These are phyloP conservation scores for Euclidium syriacum DNA, from an alignment of 345 rosid species.

Conservation along the genomic window DNA sequence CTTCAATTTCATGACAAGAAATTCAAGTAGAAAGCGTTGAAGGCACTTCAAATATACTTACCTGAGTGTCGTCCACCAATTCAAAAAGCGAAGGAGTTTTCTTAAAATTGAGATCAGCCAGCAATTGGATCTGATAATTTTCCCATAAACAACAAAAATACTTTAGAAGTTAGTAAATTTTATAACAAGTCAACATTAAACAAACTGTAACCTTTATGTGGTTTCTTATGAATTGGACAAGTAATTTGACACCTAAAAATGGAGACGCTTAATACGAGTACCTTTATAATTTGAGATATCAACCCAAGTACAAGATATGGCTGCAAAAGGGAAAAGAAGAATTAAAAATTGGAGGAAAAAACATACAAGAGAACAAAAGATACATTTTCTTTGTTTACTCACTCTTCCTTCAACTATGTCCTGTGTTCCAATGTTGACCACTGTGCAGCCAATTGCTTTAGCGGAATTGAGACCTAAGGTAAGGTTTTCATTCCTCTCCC, in stretches of 20 bases:
- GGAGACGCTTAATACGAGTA: slow-evolving; percentile 28
- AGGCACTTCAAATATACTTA: slow-evolving; percentile 18
- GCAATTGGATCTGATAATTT: slow-evolving; percentile 72
- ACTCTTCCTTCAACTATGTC: slow-evolving; percentile 96
- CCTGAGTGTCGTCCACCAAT: slow-evolving; percentile 80
- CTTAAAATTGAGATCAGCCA: slow-evolving; percentile 90
- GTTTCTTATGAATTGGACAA: background rate
- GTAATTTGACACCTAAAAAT: background rate
- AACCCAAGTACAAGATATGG: slow-evolving; percentile 94
- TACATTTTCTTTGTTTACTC: slow-evolving; percentile 29
- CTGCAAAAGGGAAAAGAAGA: slow-evolving; percentile 36
- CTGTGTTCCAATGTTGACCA: slow-evolving; percentile 91
- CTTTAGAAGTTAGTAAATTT: slow-evolving; percentile 13
- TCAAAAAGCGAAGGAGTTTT: slow-evolving; percentile 94
- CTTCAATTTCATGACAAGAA: slow-evolving; percentile 8
- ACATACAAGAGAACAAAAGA: slow-evolving; percentile 1
- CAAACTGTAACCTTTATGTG: background rate
- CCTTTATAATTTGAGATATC: slow-evolving; percentile 97
- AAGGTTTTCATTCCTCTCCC: slow-evolving; percentile 99
- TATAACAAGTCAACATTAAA: too few relatives aligned
- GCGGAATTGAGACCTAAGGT: slow-evolving; percentile 97
- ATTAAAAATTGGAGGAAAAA: slow-evolving; percentile 6
- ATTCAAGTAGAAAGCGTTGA: background rate
- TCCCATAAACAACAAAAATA: slow-evolving; percentile 16
- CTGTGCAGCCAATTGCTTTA: slow-evolving; percentile 98